phyloP scores from a whole-genome alignment of 2,329 filamentous ascomycete species.

The Botryotinia globosa region DNA sequence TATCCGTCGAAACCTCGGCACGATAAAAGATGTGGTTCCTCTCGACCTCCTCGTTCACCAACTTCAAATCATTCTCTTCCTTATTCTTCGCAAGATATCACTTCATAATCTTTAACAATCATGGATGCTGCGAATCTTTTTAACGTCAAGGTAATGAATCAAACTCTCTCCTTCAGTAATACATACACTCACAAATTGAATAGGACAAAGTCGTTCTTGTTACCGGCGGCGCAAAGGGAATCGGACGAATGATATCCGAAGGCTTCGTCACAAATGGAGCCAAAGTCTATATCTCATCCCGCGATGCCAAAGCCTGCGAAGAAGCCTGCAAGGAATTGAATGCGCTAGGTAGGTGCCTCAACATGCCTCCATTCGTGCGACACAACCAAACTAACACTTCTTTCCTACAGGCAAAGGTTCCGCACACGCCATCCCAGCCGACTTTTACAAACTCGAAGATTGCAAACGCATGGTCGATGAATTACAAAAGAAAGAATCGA shows the following conservation, averaged over 20 bases:
- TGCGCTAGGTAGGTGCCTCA: slow-evolving; percentile 44
- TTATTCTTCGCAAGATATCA: background rate
- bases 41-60: background rate
- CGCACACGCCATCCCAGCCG: slow-evolving; percentile 58
- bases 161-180: background rate
- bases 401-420: slow-evolving; percentile 44
- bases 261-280: slow-evolving; percentile 64
- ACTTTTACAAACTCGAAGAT: slow-evolving; percentile 61
- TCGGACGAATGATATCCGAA: slow-evolving; percentile 66
- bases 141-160: slow-evolving; percentile 52
- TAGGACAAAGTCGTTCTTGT: slow-evolving; percentile 56
- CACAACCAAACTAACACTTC: background rate
- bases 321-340: slow-evolving; percentile 58
- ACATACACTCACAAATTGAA: slow-evolving; percentile 1
- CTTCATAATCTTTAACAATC: slow-evolving; percentile 18
- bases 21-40: background rate
- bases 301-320: slow-evolving; percentile 59
- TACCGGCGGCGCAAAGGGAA: slow-evolving; percentile 59
- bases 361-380: background rate
- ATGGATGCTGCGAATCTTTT: slow-evolving; percentile 58
- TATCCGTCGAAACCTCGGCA: no score
- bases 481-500: slow-evolving; percentile 49
- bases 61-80: background rate
- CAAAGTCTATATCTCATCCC: slow-evolving; percentile 68
- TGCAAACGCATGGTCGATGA: slow-evolving; percentile 57